Percentiles rank a stretch among this genome's conserved stretches.
Conservation (phyloP, 225 moss, liverwort and hornwort genomes). For the Physcomitrellopsis africana region DNA sequence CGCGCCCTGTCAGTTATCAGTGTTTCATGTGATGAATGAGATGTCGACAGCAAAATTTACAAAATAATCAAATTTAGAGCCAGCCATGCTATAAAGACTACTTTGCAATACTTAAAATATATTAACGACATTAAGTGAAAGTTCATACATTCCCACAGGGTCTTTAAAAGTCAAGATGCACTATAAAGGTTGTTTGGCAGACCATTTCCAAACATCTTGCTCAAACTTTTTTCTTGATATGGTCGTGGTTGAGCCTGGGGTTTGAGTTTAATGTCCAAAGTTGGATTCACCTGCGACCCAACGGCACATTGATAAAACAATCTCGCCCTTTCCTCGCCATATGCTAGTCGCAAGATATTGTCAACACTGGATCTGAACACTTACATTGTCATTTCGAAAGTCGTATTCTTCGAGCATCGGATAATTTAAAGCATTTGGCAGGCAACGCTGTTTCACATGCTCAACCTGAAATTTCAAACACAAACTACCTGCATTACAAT, state of each 20-base stretch:
- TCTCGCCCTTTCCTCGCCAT: slow-evolving; percentile 14
- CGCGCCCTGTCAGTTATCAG: slow-evolving; percentile 72
- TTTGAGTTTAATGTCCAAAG: slow-evolving; percentile 89
- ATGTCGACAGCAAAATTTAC: not conserved
- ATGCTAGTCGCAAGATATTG: slow-evolving; percentile 15
- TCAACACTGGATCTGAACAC: slow-evolving; percentile 30
- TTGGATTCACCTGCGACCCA: slow-evolving; percentile 82
- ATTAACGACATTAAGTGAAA: not conserved
- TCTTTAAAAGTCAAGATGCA: not conserved
- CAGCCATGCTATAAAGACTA: not conserved
- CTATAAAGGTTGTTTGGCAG: slow-evolving; percentile 17
- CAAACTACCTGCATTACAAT: slow-evolving; percentile 3
- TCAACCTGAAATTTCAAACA: slow-evolving; percentile 71
- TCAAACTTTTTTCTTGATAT: slow-evolving; percentile 97
- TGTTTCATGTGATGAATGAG: slow-evolving; percentile 18
- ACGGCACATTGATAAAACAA: slow-evolving; percentile 10
- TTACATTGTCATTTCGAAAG: slow-evolving; percentile 95
- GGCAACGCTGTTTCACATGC: slow-evolving; percentile 97
- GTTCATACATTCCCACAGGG: slow-evolving; percentile 6
- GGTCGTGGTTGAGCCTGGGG: slow-evolving; percentile 99
- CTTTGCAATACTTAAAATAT: not conserved
- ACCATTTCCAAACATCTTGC: slow-evolving; percentile 99
- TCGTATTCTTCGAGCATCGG: slow-evolving; percentile 99
- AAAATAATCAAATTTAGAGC: slow-evolving; percentile 1
- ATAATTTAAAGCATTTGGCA: slow-evolving; percentile 92